A percentile compares a stretch with the other conserved stretches of the same genome.
phyloP scores from a whole-genome alignment of 441 rosid genomes.

The Gossypium aridum region DNA sequence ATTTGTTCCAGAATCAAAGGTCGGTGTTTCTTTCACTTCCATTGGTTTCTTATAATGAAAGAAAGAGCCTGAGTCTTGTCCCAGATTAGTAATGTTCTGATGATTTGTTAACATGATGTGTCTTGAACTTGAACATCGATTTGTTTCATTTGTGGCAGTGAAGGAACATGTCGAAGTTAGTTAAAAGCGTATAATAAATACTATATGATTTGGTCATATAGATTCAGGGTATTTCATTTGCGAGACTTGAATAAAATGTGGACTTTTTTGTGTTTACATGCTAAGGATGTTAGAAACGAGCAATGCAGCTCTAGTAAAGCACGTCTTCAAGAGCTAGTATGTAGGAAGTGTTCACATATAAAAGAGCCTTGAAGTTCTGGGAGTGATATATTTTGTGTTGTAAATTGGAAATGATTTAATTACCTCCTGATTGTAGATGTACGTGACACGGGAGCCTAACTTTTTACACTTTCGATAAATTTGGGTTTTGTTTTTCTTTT shows the following conservation, averaged over 20 bases:
- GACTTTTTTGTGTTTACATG: background rate
- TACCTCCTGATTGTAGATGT: background rate
- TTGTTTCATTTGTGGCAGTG: background rate
- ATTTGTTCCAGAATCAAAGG: conserved; percentile 92
- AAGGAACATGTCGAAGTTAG: background rate
- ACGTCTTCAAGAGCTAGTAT: background rate
- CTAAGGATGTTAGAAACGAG: background rate
- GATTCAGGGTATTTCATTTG: background rate
- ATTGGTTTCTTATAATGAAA: background rate
- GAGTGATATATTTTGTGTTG: background rate
- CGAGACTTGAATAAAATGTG: background rate
- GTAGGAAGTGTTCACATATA: background rate
- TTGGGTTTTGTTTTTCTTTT: conserved; percentile 5
- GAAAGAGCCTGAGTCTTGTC: background rate
- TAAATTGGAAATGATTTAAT: background rate
- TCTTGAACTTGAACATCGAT: background rate
- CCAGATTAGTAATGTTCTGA: background rate
- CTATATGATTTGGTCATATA: background rate
- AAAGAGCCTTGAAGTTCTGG: background rate
- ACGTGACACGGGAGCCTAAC: background rate
- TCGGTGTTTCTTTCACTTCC: conserved; percentile 16
- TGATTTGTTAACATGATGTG: background rate
- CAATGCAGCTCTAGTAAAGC: background rate
- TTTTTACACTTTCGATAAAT: background rate
- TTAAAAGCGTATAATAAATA: background rate